Base-by-base conservation (phyloP, 495 filamentous ascomycete genomes). In the Apodospora peruviana region DNA sequence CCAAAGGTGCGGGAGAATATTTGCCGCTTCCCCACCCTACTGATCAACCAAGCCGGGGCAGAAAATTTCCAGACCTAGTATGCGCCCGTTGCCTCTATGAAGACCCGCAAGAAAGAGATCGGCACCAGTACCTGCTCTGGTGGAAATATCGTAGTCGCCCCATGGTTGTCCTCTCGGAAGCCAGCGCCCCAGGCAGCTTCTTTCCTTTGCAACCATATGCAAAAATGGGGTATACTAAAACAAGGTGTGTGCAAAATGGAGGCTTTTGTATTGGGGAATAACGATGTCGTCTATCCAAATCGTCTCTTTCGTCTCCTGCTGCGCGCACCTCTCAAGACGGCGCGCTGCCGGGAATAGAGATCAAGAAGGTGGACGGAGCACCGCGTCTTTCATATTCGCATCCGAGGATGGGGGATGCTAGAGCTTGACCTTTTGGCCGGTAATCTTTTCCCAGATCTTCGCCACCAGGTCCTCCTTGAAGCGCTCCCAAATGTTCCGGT, bases 401-500 rank as follows among this genome's bases (percentile, higher is more conserved):
- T 43, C 48, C 23, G 27, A 41, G 17, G 44, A 32, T 1, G 27
- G 36, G 21, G 18, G 17, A 21, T 25, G 16, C 45, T 58, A 70
- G 3, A 79, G 59, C 65, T 72, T 78, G 52, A 78, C 71, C 60
- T 74, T 78, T 56, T 73, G 62, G 20, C 77, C 77, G 0, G 77
- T 80, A 14, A 80, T 38, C 63, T 78, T 80, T 52, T 65, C 72
- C 74, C 74, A 78, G 45, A 75, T 62, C 18, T 70, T 56, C 9
- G 74, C 71, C 12, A 80, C 49, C 4, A 81, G 51, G 45, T 81
- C 77, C 61, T 81, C 77, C 70, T 81, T 81, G 61, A 81, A 80
- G 49, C 73, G 79, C 69, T 88, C 82, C 89, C 88, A 95, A 47
- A 68, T 72, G n/a, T 76, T 81, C 27, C 87, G 79, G 69, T 95